A percentile compares a stretch with the other conserved stretches of the same genome.
These are phyloP conservation scores for Hibiscus trionum DNA, from an alignment of 345 rosid genomes.

Conservation along the genomic window DNA sequence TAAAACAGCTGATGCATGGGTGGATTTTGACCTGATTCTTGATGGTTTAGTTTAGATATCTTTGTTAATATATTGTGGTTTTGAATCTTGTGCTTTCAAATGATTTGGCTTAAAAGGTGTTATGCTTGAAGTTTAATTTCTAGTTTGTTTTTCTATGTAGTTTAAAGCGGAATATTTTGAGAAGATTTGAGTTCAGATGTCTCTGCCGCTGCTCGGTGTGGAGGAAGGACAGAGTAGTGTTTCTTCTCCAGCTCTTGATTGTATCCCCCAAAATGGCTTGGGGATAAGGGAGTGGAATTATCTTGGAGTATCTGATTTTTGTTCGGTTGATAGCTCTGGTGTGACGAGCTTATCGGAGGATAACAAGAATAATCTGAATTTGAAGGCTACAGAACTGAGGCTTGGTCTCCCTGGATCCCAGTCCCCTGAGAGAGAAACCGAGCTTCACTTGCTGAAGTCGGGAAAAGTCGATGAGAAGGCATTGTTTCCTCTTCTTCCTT, in stretches of 20 bases:
- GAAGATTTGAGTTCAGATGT: slow-evolving; percentile 45
- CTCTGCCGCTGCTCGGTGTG: slow-evolving; percentile 45
- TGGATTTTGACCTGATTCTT: not conserved
- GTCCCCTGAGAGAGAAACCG: slow-evolving; percentile 55
- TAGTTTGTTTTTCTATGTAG: not conserved
- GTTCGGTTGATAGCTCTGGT: slow-evolving; percentile 68
- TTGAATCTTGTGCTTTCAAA: too few species aligned
- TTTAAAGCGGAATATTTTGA: slow-evolving; percentile 7
- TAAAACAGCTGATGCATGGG: not conserved
- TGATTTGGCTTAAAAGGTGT: not conserved
- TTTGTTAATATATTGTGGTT: not conserved
- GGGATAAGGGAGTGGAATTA: slow-evolving; percentile 65
- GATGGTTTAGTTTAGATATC: not conserved
- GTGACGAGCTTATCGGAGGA: slow-evolving; percentile 37
- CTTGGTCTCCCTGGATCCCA: slow-evolving; percentile 87
- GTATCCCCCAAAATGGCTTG: slow-evolving; percentile 29
- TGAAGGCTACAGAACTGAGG: slow-evolving; percentile 79
- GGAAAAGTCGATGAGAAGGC: slow-evolving; percentile 60
- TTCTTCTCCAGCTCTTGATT: slow-evolving; percentile 38
- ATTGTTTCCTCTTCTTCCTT: slow-evolving; percentile 66
- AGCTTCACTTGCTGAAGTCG: slow-evolving; percentile 31
- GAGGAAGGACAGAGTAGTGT: slow-evolving; percentile 42
- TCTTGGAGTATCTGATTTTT: slow-evolving; percentile 62
- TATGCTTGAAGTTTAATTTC: not conserved
- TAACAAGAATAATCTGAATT: slow-evolving; percentile 47